Evolutionary conservation across 164 flowering plant species (phyloP), one percentile per base, ranked within the genome.

Genomic region (Stephania cephalantha): DNA sequence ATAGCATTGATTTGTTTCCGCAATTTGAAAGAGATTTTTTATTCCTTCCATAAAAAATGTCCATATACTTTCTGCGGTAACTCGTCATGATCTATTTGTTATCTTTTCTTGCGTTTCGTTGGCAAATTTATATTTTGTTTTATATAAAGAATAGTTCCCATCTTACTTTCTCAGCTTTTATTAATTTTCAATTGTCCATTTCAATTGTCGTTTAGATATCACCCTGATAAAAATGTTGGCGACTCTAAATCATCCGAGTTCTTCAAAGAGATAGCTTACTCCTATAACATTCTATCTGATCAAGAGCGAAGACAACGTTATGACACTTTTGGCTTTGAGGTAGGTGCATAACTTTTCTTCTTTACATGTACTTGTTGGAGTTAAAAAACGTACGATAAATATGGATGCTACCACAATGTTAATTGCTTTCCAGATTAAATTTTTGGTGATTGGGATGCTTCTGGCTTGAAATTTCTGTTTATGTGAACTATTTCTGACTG

Each of bases 271-370:
- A 77, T 77, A 68, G 79, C 82, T 66, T 77, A 71, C 72, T 80
- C 77, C 22, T 80, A 80, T 67, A 74, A 68, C 72, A 52, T 74
- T 77, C 69, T 80, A 46, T 73, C 77, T 67, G 78, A 76, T 74
- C 77, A 73, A 53, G 70, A 55, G 72, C 74, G 73, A 73, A 73
- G 78, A 48, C 69, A 72, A 71, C 73, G n/a, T 22, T 78, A 75
- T 52, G 80, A 81, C 70, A 63, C 73, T 75, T 75, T 20, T 77
- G 78, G 83, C 44, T 72, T 75, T 65, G 78, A 81, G 80, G 83
- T 81, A 72, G 72, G 10, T n/a, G 35, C 48, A 68, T 46, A 30
- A 20, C 7, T 58, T 17, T 17, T 46, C 46, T 63, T 46, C 61
- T 50, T 65, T 73, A 30, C 53, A 20, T 69, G 46, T 30, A 64